phyloP scores from a whole-genome alignment of 352 stramenopile species.

The Phytophthora meadii region DNA sequence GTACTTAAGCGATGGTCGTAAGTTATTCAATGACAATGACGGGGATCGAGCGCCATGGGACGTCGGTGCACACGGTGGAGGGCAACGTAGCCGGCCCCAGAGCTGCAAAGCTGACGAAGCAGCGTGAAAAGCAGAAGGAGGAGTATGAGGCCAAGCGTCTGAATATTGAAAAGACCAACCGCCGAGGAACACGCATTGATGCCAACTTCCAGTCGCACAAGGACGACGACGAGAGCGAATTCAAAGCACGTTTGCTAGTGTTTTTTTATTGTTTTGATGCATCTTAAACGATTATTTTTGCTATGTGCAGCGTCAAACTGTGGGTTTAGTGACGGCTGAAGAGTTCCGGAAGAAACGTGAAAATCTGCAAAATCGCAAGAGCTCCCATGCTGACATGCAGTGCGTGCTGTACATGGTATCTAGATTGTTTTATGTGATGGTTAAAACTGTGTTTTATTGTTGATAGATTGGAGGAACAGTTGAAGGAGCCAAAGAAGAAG shows the following conservation, averaged over 20 bases:
- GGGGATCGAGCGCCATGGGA: constrained; percentile 82
- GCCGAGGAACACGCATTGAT: constrained; percentile 89
- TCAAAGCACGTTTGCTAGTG: constrained; percentile 61
- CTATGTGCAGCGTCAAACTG: constrained; percentile 71
- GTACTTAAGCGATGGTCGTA: no score
- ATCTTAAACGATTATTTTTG: not conserved
- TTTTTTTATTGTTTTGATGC: not conserved
- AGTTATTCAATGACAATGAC: constrained; percentile 37
- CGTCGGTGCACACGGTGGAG: constrained; percentile 96
- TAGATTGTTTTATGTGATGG: no score
- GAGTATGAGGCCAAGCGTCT: constrained; percentile 94
- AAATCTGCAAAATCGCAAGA: constrained; percentile 62
- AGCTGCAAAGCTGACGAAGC: constrained; percentile 91
- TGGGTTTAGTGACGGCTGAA: constrained; percentile 94
- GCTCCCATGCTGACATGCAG: constrained; percentile 34
- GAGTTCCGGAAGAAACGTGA: constrained; percentile 93
- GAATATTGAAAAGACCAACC: constrained; percentile 87
- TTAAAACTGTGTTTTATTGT: not conserved
- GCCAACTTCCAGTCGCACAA: constrained; percentile 90
- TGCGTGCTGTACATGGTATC: constrained; percentile 20
- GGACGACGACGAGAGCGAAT: constrained; percentile 86
- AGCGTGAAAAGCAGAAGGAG: constrained; percentile 93
- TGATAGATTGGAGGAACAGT: constrained; percentile 39
- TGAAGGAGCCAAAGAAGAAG: constrained; percentile 49
- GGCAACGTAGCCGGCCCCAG: constrained; percentile 94